Percentiles rank a stretch among this genome's conserved stretches.
Evolutionary conservation across 2,329 filamentous ascomycete genomes (phyloP).

Genomic region (Gyromitra esculenta): DNA sequence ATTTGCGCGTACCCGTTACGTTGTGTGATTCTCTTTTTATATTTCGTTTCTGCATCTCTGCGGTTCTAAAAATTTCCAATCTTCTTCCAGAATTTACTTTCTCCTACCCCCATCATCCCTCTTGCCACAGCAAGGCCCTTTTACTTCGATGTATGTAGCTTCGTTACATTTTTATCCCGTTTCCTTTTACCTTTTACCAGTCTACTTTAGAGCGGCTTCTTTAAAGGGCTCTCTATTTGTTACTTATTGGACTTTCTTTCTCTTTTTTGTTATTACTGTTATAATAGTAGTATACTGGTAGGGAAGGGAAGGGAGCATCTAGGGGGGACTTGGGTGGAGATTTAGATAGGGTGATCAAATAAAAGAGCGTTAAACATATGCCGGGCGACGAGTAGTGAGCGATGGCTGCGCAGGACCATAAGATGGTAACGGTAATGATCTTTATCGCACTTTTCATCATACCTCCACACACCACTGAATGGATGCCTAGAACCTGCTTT

Average conservation of each 20-base stretch:
- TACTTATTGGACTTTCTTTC: neutral
- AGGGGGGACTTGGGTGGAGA: neutral
- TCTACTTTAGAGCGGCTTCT: conserved; percentile 13
- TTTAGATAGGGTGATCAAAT: conserved; percentile 38
- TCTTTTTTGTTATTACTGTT: conserved; percentile 31
- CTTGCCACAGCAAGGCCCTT: conserved; percentile 14
- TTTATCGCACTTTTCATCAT: conserved; percentile 20
- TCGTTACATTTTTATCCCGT: neutral
- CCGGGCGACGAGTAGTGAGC: no score
- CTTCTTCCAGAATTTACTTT: conserved; percentile 27
- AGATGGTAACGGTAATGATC: conserved; percentile 28
- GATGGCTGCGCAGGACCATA: neutral
- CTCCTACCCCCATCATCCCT: neutral
- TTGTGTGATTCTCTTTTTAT: conserved; percentile 24
- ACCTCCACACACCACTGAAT: neutral
- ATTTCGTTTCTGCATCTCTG: conserved; percentile 4
- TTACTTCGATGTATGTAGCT: conserved; percentile 32
- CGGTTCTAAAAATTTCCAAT: conserved; percentile 23
- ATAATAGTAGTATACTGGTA: conserved; percentile 38
- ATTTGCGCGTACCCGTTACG: conserved; percentile 21
- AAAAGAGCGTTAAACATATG: conserved; percentile 30
- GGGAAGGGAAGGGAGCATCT: neutral
- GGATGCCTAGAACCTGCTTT: neutral
- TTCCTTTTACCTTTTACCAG: neutral
- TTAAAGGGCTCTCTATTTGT: conserved; percentile 11